A percentile compares a stretch with the other conserved stretches of the same genome.
Conservation (phyloP, 164 flowering plant genomes). For the Chimonanthus praecox region DNA sequence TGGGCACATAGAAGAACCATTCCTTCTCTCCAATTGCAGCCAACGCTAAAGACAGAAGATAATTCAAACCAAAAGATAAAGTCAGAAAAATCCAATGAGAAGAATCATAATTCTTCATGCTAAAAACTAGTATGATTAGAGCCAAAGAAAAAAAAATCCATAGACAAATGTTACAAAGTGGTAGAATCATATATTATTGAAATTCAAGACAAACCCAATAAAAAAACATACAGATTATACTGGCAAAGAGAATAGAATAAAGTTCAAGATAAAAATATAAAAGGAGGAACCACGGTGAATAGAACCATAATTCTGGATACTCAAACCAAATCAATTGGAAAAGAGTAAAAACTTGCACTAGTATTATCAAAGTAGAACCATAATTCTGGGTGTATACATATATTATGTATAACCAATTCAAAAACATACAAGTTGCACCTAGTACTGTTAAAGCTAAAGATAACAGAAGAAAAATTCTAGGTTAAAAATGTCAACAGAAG, state of each 20-base stretch:
- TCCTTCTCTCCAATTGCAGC: constrained; percentile 98
- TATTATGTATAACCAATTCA: neutral
- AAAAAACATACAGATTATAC: neutral
- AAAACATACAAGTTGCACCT: neutral
- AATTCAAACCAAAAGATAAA: neutral
- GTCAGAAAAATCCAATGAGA: no score
- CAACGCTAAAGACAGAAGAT: constrained; percentile 38
- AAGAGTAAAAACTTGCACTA: neutral
- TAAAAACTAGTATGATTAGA: neutral
- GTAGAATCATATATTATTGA: neutral
- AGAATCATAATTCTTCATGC: no score
- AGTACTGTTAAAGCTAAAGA: neutral
- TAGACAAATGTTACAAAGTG: neutral
- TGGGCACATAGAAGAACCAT: constrained; percentile 95
- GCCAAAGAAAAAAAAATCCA: neutral
- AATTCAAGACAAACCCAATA: neutral
- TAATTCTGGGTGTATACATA: neutral
- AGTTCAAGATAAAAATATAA: no score
- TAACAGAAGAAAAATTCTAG: neutral
- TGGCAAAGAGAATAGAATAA: neutral
- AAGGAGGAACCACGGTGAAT: neutral
- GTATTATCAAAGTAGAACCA: neutral
- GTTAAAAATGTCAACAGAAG: neutral
- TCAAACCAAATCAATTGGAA: neutral
- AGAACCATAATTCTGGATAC: neutral